Percentiles rank a stretch among this genome's conserved stretches.
phyloP scores from a whole-genome alignment of 2,329 filamentous ascomycete genomes.

The Phialophora tarda region DNA sequence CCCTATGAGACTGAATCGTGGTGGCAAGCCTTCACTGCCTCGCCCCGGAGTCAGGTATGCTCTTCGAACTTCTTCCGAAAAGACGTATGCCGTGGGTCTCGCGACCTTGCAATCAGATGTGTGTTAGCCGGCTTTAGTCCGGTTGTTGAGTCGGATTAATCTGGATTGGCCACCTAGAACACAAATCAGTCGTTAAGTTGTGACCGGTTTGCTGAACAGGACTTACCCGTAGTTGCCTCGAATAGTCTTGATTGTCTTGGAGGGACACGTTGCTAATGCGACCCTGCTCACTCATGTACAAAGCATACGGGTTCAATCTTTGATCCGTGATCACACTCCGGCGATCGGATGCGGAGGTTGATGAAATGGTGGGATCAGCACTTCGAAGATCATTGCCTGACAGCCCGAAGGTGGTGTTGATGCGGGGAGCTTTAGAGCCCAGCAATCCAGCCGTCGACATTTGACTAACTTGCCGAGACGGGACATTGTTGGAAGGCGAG shows the following conservation, averaged over 20 bases:
- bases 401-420: constrained; percentile 34
- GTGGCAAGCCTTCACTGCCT: background rate
- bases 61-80: background rate
- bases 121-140: background rate
- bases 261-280: constrained; percentile 54
- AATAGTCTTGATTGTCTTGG: constrained; percentile 57
- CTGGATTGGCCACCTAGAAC: constrained; percentile 38
- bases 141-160: constrained; percentile 10
- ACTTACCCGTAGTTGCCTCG: constrained; percentile 44
- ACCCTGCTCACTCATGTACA: constrained; percentile 49
- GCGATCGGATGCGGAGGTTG: constrained; percentile 33
- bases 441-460: constrained; percentile 40
- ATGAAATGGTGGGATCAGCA: constrained; percentile 25
- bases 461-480: constrained; percentile 41
- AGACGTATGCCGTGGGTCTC: background rate
- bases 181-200: constrained; percentile 19
- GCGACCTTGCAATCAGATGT: background rate
- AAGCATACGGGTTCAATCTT: constrained; percentile 51
- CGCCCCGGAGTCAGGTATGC: too few relatives aligned
- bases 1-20: background rate
- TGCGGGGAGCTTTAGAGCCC: constrained; percentile 33
- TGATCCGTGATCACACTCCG: constrained; percentile 47
- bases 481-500: constrained; percentile 36
- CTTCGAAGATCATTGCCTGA: constrained; percentile 31
- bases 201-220: background rate